Evolutionary conservation across 2,329 filamentous ascomycete species (phyloP).

Genomic region (Diaporthe sp.): DNA sequence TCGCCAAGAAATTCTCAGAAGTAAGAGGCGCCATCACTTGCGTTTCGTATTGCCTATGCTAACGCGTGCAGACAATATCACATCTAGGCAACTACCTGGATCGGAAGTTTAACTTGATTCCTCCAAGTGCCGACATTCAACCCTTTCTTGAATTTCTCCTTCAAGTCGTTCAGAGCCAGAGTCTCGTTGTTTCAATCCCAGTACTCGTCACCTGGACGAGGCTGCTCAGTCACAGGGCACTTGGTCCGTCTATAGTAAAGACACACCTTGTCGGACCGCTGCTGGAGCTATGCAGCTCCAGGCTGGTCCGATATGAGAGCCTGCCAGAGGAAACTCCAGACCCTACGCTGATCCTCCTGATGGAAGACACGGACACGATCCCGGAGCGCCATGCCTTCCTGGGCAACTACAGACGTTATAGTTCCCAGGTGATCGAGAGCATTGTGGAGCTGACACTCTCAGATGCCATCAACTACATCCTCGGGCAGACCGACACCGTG

Average conservation of each 20-base stretch:
- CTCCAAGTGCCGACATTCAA: slow-evolving; percentile 74
- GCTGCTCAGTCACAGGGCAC: slow-evolving; percentile 79
- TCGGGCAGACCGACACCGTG: slow-evolving; percentile 82
- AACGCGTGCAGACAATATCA: slow-evolving; percentile 78
- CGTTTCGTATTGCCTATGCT: slow-evolving; percentile 26
- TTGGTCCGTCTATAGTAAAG: slow-evolving; percentile 74
- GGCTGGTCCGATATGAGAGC: slow-evolving; percentile 89
- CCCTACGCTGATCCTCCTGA: slow-evolving; percentile 83
- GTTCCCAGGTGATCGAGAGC: slow-evolving; percentile 86
- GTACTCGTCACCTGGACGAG: slow-evolving; percentile 92
- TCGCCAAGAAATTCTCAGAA: slow-evolving; percentile 95
- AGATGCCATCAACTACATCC: slow-evolving; percentile 89
- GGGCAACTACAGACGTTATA: slow-evolving; percentile 94
- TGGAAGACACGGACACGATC: slow-evolving; percentile 94
- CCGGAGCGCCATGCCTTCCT: slow-evolving; percentile 96
- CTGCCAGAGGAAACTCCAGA: slow-evolving; percentile 87
- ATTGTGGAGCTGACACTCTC: slow-evolving; percentile 86
- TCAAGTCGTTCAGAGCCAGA: slow-evolving; percentile 84
- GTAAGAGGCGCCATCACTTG: slow-evolving; percentile 59
- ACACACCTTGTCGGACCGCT: slow-evolving; percentile 79
- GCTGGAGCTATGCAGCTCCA: slow-evolving; percentile 84
- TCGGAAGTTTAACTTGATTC: slow-evolving; percentile 78
- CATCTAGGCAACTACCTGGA: slow-evolving; percentile 88
- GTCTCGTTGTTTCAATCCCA: slow-evolving; percentile 93
- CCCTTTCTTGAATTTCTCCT: slow-evolving; percentile 86